Evolutionary conservation across 2,329 filamentous ascomycete genomes (phyloP), one percentile per base, ranked within the genome.

Genomic region (Fusarium torulosum): DNA sequence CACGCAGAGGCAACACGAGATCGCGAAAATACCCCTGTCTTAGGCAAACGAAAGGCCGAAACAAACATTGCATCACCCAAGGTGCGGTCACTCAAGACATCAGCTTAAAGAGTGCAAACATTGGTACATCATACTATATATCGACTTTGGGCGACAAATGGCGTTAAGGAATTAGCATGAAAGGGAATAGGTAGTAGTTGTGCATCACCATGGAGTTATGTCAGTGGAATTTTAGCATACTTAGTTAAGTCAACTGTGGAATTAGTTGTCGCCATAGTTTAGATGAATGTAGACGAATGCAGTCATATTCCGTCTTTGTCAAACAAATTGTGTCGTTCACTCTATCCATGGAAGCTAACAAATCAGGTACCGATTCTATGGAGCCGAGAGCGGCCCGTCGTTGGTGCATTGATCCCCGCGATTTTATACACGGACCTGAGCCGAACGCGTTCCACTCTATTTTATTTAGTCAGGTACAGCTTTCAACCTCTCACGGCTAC

Each of bases 1-100:
- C 93, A 95, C 76, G 87, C 88, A 19, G 95, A 97, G 79, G 91
- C 92, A 31, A 91, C 87, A 35, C 90, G 88, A 74, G 89, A 91
- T 68, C 85, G 86, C 9, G 83, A 82, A 43, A 79, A 76, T 27
- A 82, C 80, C 15, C 81, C 86, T 15, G 82, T 91, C 27, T 76
- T 92, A 69, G 90, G 90, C 49, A 94, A 94, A 79, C 83, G 91
- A 63, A 94, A 94, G 78, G 90, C 90, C 47, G 91, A 92, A 81
- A 87, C 86, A 71, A 80, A 81, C 19, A 72, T 80, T 15, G 69
- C 75, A 27, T 79, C 77, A 13, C 78, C 78, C 11, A 80, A 80
- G 63, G 71, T 79, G 19, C 74, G 79, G 45, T 73, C 74, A 14
- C 64, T 79, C 57, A 80, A 79, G 74, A 76, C 76, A 11, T 77